These are phyloP conservation scores for Trypanosoma cruzi DNA, from an alignment of 208 protist genomes.

Conservation along the genomic window DNA sequence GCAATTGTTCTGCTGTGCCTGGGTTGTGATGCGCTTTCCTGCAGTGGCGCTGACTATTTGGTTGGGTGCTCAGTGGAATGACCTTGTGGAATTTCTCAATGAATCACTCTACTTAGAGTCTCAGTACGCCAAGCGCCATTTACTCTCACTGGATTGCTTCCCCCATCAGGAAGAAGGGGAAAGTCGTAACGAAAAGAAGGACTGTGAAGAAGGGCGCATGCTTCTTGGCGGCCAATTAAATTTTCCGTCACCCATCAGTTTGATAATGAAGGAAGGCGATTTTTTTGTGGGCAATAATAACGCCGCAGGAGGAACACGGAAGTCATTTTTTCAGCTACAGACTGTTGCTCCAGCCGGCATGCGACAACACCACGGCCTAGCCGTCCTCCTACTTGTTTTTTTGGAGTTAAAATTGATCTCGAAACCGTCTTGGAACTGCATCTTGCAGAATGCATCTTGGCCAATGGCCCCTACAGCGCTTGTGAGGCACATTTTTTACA, in stretches of 20 bases:
- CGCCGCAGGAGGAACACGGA: not conserved
- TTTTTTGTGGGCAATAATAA: not conserved
- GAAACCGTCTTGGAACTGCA: not conserved
- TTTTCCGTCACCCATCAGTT: slow-evolving; percentile 12
- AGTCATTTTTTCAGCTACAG: not conserved
- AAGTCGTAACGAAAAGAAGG: not conserved
- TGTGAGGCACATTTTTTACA: not conserved
- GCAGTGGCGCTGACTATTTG: slow-evolving; percentile 22
- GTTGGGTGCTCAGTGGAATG: slow-evolving; percentile 28
- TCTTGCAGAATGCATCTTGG: slow-evolving; percentile 19
- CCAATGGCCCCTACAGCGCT: slow-evolving; percentile 9
- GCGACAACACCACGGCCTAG: slow-evolving; percentile 17
- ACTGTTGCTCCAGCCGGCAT: not conserved
- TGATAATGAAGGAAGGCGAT: not conserved
- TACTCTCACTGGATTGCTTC: not conserved
- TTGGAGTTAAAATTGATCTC: slow-evolving; percentile 9
- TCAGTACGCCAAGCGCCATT: slow-evolving; percentile 20
- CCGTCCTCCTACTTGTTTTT: slow-evolving; percentile 8
- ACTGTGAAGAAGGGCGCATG: not conserved
- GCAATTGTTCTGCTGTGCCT: slow-evolving; percentile 13
- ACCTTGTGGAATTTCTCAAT: slow-evolving; percentile 15
- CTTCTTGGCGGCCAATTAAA: not conserved
- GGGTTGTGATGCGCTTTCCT: slow-evolving; percentile 21
- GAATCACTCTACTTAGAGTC: slow-evolving; percentile 28
- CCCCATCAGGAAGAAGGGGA: not conserved